Evolutionary conservation across 257 asterid genomes (phyloP), one percentile per base, ranked within the genome.

Genomic region (Solanum pennellii): DNA sequence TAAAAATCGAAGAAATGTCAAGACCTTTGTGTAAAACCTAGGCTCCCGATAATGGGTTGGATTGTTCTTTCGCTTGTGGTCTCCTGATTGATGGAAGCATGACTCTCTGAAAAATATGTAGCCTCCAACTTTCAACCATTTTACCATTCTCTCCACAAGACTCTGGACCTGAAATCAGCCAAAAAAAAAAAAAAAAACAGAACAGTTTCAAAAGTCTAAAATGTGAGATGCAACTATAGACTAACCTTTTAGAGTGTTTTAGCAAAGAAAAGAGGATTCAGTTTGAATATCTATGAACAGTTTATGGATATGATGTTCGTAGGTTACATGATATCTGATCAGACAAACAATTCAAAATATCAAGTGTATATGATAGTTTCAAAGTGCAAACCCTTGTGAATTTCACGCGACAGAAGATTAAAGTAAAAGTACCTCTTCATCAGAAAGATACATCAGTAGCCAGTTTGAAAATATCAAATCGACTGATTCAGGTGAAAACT

Each of bases 21-120:
- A 68, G 84, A 97, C 99, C 99, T 96, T 95, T 74, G 98, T 96
- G 88, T 97, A 97, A 89, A 89, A 97, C 73, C 99, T 95, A 52
- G 99, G 99, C 84, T 94, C 98, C 42, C 99, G 98, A 87, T 96
- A 97, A 91, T 97, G 99, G 25, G 98, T 96, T 56, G 99, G 99
- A 88, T 97, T 94, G 88, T 71, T 89, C 90, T 93, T 96, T 89
- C 98, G 90, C 89, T 96, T 96, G 95, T 95, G 97, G 87, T 96
- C 98, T 25, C 98, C 99, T 37, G 99, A 95, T 85, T 93, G 99
- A 90, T 97, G 99, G 91, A 97, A 97, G 91, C 99, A 97, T 35
- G 99, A 97, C 77, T 97, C 99, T 83, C 99, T 91, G 91, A 97
- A 97, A 91, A 95, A 96, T 87, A 97, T 91, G 93, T 89, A 91